Conservation (phyloP, 345 rosid species). For the Pistacia vera region DNA sequence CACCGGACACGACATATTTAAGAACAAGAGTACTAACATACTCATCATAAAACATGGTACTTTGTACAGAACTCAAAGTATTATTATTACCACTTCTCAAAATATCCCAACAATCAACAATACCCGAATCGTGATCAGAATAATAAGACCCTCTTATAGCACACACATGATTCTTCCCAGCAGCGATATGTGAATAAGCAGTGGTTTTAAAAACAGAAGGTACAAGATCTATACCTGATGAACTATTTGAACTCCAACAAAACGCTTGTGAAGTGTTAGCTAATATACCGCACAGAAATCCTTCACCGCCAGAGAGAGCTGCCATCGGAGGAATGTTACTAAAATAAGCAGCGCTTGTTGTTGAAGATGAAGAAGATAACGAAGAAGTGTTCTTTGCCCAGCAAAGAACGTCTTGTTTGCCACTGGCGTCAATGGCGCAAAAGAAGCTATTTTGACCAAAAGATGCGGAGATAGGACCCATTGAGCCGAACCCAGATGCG, state of each 20-base stretch:
- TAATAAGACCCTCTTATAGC: slow-evolving; percentile 89
- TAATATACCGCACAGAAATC: slow-evolving; percentile 75
- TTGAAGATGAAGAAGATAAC: slow-evolving; percentile 26
- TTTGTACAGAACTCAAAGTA: slow-evolving; percentile 41
- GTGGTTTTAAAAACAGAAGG: slow-evolving; percentile 52
- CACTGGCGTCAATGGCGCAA: slow-evolving; percentile 96
- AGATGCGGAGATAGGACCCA: slow-evolving; percentile 80
- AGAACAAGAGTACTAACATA: slow-evolving; percentile 50
- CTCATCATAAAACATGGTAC: slow-evolving; percentile 45
- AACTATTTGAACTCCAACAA: slow-evolving; percentile 57
- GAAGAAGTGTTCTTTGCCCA: slow-evolving; percentile 71
- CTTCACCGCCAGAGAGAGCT: slow-evolving; percentile 76
- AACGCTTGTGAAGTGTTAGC: slow-evolving; percentile 69
- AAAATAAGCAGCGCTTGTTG: slow-evolving; percentile 25
- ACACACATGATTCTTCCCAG: slow-evolving; percentile 82
- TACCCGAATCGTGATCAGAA: slow-evolving; percentile 66
- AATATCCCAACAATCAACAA: slow-evolving; percentile 82
- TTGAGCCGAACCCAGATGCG: slow-evolving; percentile 76
- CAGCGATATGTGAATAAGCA: slow-evolving; percentile 76
- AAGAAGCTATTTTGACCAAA: slow-evolving; percentile 82
- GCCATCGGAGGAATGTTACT: slow-evolving; percentile 58
- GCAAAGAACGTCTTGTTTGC: slow-evolving; percentile 76
- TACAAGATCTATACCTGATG: slow-evolving; percentile 66
- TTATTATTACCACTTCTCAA: slow-evolving; percentile 33
- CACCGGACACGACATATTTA: slow-evolving; percentile 68